Evolutionary conservation across 1,284 basidiomycete genomes (phyloP).

Genomic region (Irpex rosettiformis): DNA sequence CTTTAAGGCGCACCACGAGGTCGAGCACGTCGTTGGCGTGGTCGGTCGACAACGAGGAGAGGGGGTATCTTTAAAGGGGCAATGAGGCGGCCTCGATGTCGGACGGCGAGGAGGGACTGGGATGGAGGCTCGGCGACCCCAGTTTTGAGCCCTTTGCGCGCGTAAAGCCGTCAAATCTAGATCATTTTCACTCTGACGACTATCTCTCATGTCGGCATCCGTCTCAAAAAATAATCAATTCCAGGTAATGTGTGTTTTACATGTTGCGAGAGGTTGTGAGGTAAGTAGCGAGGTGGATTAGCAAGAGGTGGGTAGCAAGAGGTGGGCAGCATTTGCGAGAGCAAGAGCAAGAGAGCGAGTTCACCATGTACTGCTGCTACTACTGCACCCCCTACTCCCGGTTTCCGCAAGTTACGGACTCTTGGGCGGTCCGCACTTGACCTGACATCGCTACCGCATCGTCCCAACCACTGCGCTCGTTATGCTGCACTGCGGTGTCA

Average conservation of each 20-base stretch:
- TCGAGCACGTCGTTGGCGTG: too few species aligned
- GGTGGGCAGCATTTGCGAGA: too few species aligned
- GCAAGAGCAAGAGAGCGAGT: too few species aligned
- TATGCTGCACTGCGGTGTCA: neutral
- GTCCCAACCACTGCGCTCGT: neutral
- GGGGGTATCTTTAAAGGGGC: neutral
- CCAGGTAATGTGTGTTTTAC: too few species aligned
- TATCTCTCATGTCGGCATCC: neutral
- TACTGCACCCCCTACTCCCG: neutral
- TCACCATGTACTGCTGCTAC: neutral
- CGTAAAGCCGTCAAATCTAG: neutral
- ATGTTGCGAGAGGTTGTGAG: too few species aligned
- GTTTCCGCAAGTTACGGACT: neutral
- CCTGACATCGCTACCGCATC: neutral
- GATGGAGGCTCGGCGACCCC: constrained; percentile 2
- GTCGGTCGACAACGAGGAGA: neutral
- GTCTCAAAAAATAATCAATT: neutral
- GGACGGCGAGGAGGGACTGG: neutral
- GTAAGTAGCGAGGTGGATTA: too few species aligned
- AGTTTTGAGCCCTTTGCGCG: constrained; percentile 5
- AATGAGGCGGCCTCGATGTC: neutral
- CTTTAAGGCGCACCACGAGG: neutral
- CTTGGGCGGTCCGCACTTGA: neutral
- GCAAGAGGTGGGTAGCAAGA: too few species aligned
- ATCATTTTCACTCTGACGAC: constrained; percentile 1